These are phyloP conservation scores for Stellera chamaejasme DNA, from an alignment of 345 rosid genomes.

Conservation along the genomic window DNA sequence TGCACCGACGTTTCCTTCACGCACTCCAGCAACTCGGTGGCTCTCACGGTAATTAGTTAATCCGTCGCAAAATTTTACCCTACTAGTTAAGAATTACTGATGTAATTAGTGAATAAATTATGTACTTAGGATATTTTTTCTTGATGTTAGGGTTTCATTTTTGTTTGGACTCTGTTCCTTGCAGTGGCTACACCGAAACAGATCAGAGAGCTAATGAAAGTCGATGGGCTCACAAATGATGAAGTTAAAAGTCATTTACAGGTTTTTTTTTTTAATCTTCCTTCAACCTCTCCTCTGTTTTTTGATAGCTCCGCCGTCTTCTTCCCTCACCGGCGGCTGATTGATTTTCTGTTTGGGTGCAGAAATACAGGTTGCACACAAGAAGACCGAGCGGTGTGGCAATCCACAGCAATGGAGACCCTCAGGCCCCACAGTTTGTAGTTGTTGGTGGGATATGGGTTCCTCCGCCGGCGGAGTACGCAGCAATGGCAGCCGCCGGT, in stretches of 20 bases:
- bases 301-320: neutral
- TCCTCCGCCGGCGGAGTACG: slow-evolving; percentile 49
- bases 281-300: neutral
- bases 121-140: neutral
- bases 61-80: neutral
- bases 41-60: slow-evolving; percentile 41
- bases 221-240: slow-evolving; percentile 88
- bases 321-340: too few species aligned
- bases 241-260: slow-evolving; percentile 99
- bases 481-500: slow-evolving; percentile 24
- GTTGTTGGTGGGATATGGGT: slow-evolving; percentile 96
- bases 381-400: slow-evolving; percentile 57
- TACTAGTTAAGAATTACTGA: too few species aligned
- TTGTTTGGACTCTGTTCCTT: slow-evolving; percentile 7
- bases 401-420: slow-evolving; percentile 29
- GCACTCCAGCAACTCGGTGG: slow-evolving; percentile 94
- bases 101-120: neutral
- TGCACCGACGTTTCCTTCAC: slow-evolving; percentile 65
- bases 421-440: slow-evolving; percentile 69
- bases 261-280: slow-evolving; percentile 26
- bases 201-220: slow-evolving; percentile 92
- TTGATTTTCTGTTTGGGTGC: slow-evolving; percentile 13
- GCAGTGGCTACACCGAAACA: slow-evolving; percentile 94
- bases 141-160: slow-evolving; percentile 1
- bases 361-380: slow-evolving; percentile 91